phyloP scores from a whole-genome alignment of 2,329 filamentous ascomycete species.

The Colletotrichum somersetense region DNA sequence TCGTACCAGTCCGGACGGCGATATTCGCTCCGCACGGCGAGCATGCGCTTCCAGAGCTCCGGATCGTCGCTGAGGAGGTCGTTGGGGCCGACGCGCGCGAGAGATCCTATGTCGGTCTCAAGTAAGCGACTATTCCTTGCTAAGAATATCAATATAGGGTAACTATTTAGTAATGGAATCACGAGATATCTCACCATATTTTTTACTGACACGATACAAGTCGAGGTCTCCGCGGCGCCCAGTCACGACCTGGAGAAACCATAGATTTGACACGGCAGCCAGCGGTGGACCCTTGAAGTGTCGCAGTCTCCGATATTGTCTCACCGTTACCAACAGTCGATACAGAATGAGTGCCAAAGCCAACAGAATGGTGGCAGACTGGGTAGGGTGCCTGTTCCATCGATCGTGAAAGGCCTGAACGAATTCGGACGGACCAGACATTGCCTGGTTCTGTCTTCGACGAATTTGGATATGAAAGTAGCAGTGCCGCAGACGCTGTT shows the following conservation, averaged over 20 bases:
- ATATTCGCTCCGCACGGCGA: constrained; percentile 53
- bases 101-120: constrained; percentile 25
- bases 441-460: neutral
- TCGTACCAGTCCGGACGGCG: constrained; percentile 59
- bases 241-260: constrained; percentile 51
- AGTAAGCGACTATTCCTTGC: neutral
- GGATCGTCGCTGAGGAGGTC: constrained; percentile 41
- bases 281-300: constrained; percentile 55
- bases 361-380: neutral
- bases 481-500: neutral
- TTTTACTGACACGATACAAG: constrained; percentile 51
- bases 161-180: too few species aligned
- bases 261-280: constrained; percentile 56
- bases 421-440: neutral
- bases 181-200: constrained; percentile 49
- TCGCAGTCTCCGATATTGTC: constrained; percentile 53
- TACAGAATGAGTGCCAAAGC: constrained; percentile 31
- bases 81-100: constrained; percentile 42
- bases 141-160: too few species aligned
- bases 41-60: constrained; percentile 51
- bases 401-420: neutral
- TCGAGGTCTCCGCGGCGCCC: constrained; percentile 51
- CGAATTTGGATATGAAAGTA: neutral
- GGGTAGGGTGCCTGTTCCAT: neutral
- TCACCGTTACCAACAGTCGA: constrained; percentile 41